Percentiles rank a stretch among this genome's conserved stretches.
phyloP scores from a whole-genome alignment of 306 rosid species.

The Malus sylvestris region DNA sequence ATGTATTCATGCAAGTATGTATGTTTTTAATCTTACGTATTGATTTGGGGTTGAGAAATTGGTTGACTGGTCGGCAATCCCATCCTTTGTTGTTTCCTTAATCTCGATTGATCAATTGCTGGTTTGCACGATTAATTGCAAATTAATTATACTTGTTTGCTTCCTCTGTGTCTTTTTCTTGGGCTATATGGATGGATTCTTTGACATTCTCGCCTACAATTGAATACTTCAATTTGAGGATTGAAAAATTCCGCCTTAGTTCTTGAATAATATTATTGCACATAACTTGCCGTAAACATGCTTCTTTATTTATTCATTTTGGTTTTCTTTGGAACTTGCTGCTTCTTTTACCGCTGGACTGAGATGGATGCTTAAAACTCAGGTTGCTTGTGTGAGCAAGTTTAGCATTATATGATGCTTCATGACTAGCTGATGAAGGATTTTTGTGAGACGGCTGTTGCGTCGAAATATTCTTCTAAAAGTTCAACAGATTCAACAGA shows the following conservation, averaged over 20 bases:
- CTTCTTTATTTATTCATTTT: background rate
- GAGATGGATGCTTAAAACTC: background rate
- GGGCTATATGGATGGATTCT: background rate
- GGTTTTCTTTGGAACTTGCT: background rate
- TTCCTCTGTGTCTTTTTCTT: background rate
- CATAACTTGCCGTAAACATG: background rate
- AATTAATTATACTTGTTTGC: background rate
- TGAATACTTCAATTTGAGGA: background rate
- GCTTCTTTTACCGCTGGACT: background rate
- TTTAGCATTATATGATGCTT: constrained; percentile 22
- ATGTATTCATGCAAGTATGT: too few species aligned
- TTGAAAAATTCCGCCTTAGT: too few species aligned
- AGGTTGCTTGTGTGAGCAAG: constrained; percentile 45
- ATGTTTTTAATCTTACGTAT: too few species aligned
- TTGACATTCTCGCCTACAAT: background rate
- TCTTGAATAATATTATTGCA: too few species aligned
- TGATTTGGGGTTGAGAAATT: too few species aligned
- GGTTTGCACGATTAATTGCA: background rate
- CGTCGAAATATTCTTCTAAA: constrained; percentile 51
- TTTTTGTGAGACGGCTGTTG: constrained; percentile 48
- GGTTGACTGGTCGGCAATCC: background rate
- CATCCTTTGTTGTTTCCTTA: background rate
- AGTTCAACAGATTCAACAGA: constrained; percentile 46
- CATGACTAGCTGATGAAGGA: constrained; percentile 66
- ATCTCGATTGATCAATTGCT: background rate